Conservation (phyloP, 345 rosid species). For the Eutrema japonicum region DNA sequence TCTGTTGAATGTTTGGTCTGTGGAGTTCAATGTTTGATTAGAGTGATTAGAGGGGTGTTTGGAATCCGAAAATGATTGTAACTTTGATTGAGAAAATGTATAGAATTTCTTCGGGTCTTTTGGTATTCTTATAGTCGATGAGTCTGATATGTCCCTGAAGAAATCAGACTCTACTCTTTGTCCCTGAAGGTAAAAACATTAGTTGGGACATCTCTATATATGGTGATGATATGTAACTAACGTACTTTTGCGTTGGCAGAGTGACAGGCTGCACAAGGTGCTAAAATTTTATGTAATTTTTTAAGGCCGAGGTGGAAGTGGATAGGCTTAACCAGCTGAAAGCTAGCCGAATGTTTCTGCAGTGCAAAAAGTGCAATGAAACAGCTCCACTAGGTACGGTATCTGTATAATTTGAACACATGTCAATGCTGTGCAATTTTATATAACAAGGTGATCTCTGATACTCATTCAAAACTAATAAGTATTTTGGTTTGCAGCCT, state of each 20-base stretch:
- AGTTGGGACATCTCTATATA: constrained; percentile 6
- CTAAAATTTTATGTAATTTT: constrained; percentile 17
- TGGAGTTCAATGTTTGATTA: background rate
- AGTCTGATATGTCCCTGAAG: constrained; percentile 80
- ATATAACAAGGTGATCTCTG: no score
- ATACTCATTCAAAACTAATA: no score
- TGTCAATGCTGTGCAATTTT: no score
- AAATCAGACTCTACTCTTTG: constrained; percentile 77
- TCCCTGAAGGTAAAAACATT: constrained; percentile 68
- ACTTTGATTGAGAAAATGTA: background rate
- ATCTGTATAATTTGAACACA: no score
- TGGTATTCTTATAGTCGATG: constrained; percentile 57
- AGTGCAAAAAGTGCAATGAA: no score
- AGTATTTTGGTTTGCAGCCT: no score
- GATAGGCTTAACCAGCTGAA: constrained; percentile 94
- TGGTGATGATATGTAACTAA: constrained; percentile 12
- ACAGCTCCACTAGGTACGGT: no score
- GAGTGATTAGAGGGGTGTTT: no score
- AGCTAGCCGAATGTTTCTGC: constrained; percentile 71
- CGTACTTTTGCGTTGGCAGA: constrained; percentile 50
- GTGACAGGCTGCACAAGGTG: constrained; percentile 90
- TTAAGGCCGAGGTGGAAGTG: constrained; percentile 91
- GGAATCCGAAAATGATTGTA: background rate
- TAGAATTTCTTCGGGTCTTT: background rate
- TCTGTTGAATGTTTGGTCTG: background rate